These are phyloP conservation scores for Albatrellus ellisii DNA, from an alignment of 768 basidiomycete species.

Conservation along the genomic window DNA sequence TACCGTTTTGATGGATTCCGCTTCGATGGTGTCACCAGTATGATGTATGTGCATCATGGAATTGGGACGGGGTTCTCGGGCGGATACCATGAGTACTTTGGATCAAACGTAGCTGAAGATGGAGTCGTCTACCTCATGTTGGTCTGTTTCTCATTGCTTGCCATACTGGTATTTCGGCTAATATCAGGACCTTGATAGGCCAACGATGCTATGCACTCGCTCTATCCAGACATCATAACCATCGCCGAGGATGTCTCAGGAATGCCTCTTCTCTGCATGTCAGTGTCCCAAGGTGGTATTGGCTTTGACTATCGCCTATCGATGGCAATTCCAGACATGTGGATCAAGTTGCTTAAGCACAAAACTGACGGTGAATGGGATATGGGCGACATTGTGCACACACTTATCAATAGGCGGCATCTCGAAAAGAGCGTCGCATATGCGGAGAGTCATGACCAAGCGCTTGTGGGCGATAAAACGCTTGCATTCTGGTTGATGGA, in stretches of 20 bases:
- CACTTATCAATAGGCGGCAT: slow-evolving; percentile 79
- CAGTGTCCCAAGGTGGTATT: slow-evolving; percentile 72
- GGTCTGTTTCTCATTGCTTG: slow-evolving; percentile 33
- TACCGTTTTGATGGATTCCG: slow-evolving; percentile 96
- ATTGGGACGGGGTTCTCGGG: slow-evolving; percentile 97
- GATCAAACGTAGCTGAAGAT: slow-evolving; percentile 70
- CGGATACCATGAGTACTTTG: slow-evolving; percentile 98
- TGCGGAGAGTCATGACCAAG: slow-evolving; percentile 96
- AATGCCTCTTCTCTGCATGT: slow-evolving; percentile 88
- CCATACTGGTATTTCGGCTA: not conserved
- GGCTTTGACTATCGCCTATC: slow-evolving; percentile 97
- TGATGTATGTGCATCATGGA: slow-evolving; percentile 99
- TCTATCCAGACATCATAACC: slow-evolving; percentile 73
- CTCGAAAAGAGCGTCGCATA: slow-evolving; percentile 87
- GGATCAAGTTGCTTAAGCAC: slow-evolving; percentile 98
- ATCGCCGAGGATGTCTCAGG: slow-evolving; percentile 99
- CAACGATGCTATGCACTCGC: slow-evolving; percentile 74
- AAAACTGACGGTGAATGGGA: slow-evolving; percentile 80
- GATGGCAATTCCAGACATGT: slow-evolving; percentile 99
- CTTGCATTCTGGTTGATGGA: slow-evolving; percentile 99
- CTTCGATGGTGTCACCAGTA: slow-evolving; percentile 97
- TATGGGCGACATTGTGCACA: slow-evolving; percentile 75
- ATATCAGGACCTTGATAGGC: slow-evolving; percentile 37
- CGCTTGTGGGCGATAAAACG: slow-evolving; percentile 97
- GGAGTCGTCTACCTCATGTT: slow-evolving; percentile 96